A percentile compares a stretch with the other conserved stretches of the same genome.
These are phyloP conservation scores for Populus hybrid DNA, from an alignment of 441 rosid species.

Conservation along the genomic window DNA sequence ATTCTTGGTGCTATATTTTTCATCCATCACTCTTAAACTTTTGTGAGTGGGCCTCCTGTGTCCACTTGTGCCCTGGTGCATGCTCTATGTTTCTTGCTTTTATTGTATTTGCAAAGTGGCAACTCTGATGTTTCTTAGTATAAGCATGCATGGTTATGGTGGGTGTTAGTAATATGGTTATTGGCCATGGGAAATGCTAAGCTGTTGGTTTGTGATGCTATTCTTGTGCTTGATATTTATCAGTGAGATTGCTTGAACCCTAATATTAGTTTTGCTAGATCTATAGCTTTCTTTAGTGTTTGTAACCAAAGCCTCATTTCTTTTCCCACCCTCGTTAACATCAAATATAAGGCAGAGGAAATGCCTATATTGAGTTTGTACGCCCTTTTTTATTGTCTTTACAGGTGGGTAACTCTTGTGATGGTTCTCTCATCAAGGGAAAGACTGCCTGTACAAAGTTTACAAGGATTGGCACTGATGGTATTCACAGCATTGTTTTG, in stretches of 20 bases:
- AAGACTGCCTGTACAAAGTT: constrained; percentile 86
- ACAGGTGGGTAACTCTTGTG: constrained; percentile 48
- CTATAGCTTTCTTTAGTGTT: neutral
- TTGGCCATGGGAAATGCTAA: neutral
- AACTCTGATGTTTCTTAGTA: neutral
- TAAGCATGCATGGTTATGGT: neutral
- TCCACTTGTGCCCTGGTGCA: neutral
- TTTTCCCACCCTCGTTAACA: neutral
- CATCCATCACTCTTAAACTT: neutral
- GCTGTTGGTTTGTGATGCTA: neutral
- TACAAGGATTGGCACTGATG: constrained; percentile 68
- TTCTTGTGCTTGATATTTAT: constrained; percentile 3
- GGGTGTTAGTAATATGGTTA: neutral
- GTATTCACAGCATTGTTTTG: constrained; percentile 75
- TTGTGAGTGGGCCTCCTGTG: neutral
- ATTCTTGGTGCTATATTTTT: neutral
- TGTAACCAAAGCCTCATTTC: neutral
- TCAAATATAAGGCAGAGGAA: neutral
- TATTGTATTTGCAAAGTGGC: neutral
- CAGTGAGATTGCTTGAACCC: neutral
- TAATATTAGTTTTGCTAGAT: neutral
- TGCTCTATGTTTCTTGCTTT: neutral
- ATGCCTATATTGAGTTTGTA: constrained; percentile 9
- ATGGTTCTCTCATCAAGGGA: constrained; percentile 46
- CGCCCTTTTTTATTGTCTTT: constrained; percentile 7